Percentiles rank a stretch among this genome's conserved stretches.
These are phyloP conservation scores for Sporothrix phasma DNA, from an alignment of 2,329 filamentous ascomycete species.

Conservation along the genomic window DNA sequence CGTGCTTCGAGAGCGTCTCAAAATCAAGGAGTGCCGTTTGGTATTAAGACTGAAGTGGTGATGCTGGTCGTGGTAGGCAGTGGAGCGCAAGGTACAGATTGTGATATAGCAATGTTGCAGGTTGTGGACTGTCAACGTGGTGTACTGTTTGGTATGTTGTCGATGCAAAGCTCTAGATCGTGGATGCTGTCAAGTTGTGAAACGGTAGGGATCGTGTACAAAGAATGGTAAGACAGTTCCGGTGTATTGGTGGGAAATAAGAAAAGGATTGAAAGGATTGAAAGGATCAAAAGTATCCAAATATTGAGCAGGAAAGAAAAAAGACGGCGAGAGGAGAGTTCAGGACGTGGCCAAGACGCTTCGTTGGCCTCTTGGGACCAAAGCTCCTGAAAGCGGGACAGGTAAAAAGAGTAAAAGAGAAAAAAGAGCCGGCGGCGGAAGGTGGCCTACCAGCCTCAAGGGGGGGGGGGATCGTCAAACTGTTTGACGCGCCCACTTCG, in stretches of 20 bases:
- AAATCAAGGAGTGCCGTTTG: background rate
- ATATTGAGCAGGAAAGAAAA: background rate
- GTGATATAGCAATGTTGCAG: background rate
- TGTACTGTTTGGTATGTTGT: background rate
- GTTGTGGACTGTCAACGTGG: background rate
- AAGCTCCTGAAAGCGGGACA: background rate
- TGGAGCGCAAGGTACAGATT: background rate
- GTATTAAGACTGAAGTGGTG: background rate
- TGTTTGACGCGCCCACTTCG: background rate
- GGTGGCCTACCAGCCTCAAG: conserved; percentile 5
- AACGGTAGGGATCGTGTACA: background rate
- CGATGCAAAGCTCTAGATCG: background rate
- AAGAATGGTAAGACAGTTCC: background rate
- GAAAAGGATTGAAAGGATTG: background rate
- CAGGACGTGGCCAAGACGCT: conserved; percentile 1
- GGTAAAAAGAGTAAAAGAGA: background rate
- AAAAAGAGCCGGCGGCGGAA: background rate
- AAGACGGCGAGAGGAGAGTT: background rate
- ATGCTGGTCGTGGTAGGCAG: background rate
- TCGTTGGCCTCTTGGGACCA: conserved; percentile 13
- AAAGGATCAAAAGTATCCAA: too few relatives aligned
- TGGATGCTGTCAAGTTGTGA: background rate
- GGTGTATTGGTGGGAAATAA: background rate
- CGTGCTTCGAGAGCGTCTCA: background rate
- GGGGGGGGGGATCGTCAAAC: conserved; percentile 3